phyloP scores from a whole-genome alignment of 164 flowering plant species.

The Magnolia sinica region DNA sequence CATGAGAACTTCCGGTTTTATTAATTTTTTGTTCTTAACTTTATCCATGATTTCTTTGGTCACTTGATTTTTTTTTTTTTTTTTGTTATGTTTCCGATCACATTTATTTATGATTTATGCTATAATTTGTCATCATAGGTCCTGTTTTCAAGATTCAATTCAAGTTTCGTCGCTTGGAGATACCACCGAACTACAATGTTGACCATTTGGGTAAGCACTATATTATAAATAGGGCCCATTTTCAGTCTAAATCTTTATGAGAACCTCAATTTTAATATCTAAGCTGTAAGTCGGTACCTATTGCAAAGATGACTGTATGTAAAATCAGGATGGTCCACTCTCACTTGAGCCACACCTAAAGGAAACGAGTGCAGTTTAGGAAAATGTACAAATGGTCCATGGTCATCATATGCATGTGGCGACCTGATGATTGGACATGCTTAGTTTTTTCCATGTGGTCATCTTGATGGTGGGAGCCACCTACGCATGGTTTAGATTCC shows the following conservation, averaged over 20 bases:
- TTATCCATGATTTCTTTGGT: not conserved
- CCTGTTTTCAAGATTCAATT: slow-evolving; percentile 82
- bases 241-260: not conserved
- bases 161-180: slow-evolving; percentile 79
- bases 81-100: no score
- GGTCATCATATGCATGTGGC: not conserved
- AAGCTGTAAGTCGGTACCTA: not conserved
- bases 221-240: not conserved
- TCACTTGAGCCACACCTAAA: not conserved
- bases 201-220: slow-evolving; percentile 72
- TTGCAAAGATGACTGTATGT: not conserved
- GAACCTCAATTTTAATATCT: not conserved
- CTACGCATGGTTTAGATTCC: not conserved
- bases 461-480: not conserved
- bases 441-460: not conserved
- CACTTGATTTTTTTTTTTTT: no score
- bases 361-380: not conserved
- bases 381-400: no score
- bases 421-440: not conserved
- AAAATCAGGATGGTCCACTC: not conserved
- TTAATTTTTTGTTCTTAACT: not conserved
- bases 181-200: slow-evolving; percentile 73
- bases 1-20: not conserved
- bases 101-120: not conserved
- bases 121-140: slow-evolving; percentile 34